These are phyloP conservation scores for Cicer cuneatum DNA, from an alignment of 306 rosid genomes.

Conservation along the genomic window DNA sequence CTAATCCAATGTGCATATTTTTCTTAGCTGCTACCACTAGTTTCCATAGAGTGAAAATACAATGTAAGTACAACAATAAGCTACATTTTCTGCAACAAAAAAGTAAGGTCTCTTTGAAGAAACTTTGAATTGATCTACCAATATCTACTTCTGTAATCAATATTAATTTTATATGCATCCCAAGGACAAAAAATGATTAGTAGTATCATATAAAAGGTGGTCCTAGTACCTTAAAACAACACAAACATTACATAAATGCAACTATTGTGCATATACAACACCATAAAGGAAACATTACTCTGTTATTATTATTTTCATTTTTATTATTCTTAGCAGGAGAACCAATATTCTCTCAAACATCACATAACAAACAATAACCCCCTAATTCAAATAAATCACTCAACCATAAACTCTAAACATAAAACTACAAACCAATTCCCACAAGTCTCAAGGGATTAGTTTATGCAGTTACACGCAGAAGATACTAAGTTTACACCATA, in stretches of 20 bases:
- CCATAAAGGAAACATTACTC: neutral
- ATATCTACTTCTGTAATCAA: too few relatives aligned
- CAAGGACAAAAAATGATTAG: too few relatives aligned
- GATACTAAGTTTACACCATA: neutral
- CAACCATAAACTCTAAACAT: neutral
- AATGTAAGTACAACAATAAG: conserved; percentile 9
- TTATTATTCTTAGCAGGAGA: conserved; percentile 52
- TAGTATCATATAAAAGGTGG: too few relatives aligned
- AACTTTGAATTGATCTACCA: too few relatives aligned
- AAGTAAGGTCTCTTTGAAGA: conserved; percentile 41
- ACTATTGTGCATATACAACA: too few relatives aligned
- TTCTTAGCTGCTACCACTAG: conserved; percentile 46
- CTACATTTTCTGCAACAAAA: neutral
- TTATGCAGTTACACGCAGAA: too few relatives aligned
- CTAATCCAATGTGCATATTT: conserved; percentile 41
- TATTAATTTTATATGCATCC: too few relatives aligned
- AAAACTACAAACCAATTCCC: neutral
- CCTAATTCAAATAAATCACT: conserved; percentile 19
- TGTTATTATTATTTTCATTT: conserved; percentile 3
- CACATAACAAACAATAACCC: conserved; percentile 47
- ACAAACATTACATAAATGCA: too few relatives aligned
- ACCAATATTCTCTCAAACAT: conserved; percentile 51
- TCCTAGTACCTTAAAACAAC: too few relatives aligned
- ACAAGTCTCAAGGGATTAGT: too few relatives aligned
- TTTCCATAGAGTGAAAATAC: conserved; percentile 38